Evolutionary conservation across 768 basidiomycete genomes (phyloP).

Genomic region (Tulasnella sp.): DNA sequence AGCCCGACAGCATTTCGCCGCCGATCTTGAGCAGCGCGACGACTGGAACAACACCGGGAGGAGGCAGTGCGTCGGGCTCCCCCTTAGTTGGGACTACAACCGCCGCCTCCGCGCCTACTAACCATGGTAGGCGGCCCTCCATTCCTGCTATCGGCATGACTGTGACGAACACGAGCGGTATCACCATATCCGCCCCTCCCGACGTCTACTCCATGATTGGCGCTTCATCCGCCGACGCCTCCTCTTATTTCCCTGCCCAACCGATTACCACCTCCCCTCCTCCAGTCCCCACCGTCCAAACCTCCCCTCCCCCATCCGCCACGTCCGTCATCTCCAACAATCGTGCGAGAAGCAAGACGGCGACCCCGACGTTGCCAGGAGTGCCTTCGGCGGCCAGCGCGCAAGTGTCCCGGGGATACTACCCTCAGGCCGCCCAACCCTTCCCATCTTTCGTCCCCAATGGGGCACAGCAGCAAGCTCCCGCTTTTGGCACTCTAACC

Average conservation of each 20-base stretch:
- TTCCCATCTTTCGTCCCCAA: slow-evolving; percentile 5
- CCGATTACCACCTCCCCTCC: slow-evolving; percentile 7
- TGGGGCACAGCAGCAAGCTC: neutral
- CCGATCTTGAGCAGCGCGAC: neutral
- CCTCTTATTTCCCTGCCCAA: neutral
- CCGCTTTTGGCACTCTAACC: slow-evolving; percentile 8
- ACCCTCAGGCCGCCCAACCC: slow-evolving; percentile 14
- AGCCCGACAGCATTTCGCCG: neutral
- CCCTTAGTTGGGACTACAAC: neutral
- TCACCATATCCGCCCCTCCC: neutral
- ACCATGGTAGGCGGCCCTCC: neutral
- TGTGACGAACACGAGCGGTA: slow-evolving; percentile 12
- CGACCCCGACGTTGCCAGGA: neutral
- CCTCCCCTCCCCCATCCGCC: neutral
- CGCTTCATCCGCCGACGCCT: neutral
- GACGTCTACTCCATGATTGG: neutral
- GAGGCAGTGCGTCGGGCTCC: slow-evolving; percentile 8
- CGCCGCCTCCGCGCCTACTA: neutral
- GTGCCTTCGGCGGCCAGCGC: neutral
- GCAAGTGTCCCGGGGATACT: neutral
- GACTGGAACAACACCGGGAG: slow-evolving; percentile 4
- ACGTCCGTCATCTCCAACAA: neutral
- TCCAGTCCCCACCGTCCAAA: slow-evolving; percentile 15
- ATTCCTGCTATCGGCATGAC: slow-evolving; percentile 12
- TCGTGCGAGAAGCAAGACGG: neutral